A percentile compares a stretch with the other conserved stretches of the same genome.
phyloP scores from a whole-genome alignment of 75 land plant genomes.

The Cunninghamia lanceolata region DNA sequence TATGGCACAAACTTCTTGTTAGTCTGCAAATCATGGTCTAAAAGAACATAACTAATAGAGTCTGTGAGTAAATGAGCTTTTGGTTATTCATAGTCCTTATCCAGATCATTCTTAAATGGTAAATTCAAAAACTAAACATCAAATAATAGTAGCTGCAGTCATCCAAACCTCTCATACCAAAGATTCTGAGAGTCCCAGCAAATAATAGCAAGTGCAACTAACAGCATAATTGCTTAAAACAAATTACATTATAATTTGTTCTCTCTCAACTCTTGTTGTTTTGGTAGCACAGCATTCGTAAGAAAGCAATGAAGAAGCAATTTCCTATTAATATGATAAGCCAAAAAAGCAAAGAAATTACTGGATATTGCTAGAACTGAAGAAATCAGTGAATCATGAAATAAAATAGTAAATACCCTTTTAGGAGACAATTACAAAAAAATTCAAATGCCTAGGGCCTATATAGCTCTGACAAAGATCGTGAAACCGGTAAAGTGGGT shows the following conservation, averaged over 20 bases:
- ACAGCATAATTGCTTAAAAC: background rate
- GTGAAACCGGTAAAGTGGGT: conserved; percentile 2
- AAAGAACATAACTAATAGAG: background rate
- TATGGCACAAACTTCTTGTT: background rate
- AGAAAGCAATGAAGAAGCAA: background rate
- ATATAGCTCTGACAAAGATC: conserved; percentile 11
- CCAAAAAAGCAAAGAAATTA: background rate
- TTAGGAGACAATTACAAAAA: background rate
- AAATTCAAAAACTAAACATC: background rate
- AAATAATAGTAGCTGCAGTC: background rate
- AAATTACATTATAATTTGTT: background rate
- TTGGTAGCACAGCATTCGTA: background rate
- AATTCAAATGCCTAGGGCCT: background rate
- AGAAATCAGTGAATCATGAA: conserved; percentile 2
- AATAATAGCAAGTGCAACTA: background rate
- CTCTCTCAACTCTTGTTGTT: background rate
- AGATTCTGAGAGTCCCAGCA: background rate
- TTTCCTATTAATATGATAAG: background rate
- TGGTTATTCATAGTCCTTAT: background rate
- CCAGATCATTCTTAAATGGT: background rate
- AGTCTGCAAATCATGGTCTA: background rate
- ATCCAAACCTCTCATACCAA: background rate
- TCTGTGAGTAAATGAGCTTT: background rate
- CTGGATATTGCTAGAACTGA: background rate
- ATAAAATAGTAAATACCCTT: background rate